Base-by-base conservation (phyloP, 148 eudicot species). In the Amaranthus hypochondriacus region DNA sequence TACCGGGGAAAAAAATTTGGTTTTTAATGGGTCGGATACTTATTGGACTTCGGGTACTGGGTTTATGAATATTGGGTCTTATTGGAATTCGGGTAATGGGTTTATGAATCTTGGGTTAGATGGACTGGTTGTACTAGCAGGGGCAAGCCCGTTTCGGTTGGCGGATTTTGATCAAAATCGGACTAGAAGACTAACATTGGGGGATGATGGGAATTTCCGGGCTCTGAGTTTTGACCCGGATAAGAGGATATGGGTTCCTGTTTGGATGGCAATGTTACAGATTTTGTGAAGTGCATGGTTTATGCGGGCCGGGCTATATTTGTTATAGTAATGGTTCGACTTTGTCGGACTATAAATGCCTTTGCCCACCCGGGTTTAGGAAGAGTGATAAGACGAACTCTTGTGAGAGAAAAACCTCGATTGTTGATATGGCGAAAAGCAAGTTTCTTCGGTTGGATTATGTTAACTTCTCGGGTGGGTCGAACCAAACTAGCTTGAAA, bases 361-460 rank as follows among this genome's bases (percentile, higher is more conserved):
- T 78, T 1, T 93, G 98, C 73, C 96, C 96, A 10, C 90, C 89
- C 8, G 87, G 96, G 12, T 91, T 75, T 57, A 73, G 14, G 21
- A 62, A 47, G 59, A 56, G 53, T 46, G 28, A 80, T 48, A 64
- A 18, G 0, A 21, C 47, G 0, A 73, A 21, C 6, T 70, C 62
- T 0, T 93, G 93, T 66, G 82, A 71, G 55, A 70, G 78, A 73
- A 86, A 81, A 62, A 81, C 54, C 15, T 82, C 75, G 5, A 28
- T 81, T 0, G 63, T 0, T 48, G 69, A 80, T n/a, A 18, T 5
- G 2, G 21, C 2, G 3, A 80, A 28, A n/a, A 81, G 70, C 60
- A 86, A 82, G 81, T 93, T 89, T 66, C 46, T 93, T 0, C 81
- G 84, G 0, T 74, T 92, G 64, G 96, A 92, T 71, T 92, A 81